Conservation (phyloP, 768 basidiomycete species). For the Crucibulum laeve region DNA sequence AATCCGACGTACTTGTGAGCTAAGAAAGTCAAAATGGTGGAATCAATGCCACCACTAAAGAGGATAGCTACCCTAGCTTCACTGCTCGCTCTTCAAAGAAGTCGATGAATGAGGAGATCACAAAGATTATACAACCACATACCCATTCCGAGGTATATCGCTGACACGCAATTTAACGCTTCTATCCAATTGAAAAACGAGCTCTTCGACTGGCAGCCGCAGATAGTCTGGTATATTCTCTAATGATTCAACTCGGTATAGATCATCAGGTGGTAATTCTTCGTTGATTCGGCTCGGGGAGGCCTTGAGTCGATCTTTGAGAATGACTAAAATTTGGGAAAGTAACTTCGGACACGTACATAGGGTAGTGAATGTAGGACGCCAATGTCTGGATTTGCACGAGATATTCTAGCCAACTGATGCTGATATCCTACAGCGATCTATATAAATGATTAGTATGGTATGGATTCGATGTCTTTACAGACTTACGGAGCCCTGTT, state of each 20-base stretch:
- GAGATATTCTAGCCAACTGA: too few species aligned
- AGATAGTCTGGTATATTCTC: constrained; percentile 41
- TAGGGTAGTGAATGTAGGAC: too few species aligned
- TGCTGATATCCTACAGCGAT: too few species aligned
- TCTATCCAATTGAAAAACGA: constrained; percentile 51
- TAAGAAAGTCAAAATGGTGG: constrained; percentile 75
- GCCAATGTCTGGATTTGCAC: too few species aligned
- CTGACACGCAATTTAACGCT: constrained; percentile 68
- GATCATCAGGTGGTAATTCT: constrained; percentile 38
- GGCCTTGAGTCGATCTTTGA: constrained; percentile 29
- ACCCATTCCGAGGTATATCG: constrained; percentile 56
- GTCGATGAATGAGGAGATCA: constrained; percentile 1
- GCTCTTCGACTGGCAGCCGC: constrained; percentile 36
- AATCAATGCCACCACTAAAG: constrained; percentile 97
- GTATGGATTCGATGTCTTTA: too few species aligned
- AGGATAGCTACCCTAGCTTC: constrained; percentile 73
- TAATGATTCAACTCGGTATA: constrained; percentile 29
- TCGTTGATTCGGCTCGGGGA: constrained; percentile 40
- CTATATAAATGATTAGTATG: too few species aligned
- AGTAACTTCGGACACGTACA: too few species aligned
- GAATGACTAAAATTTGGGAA: neutral
- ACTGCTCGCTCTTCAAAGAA: constrained; percentile 19
- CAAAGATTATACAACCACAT: constrained; percentile 7
- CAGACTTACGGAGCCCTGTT: neutral
- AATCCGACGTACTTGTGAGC: constrained; percentile 57